Conservation (phyloP, 371 early-diverging fungal species). For the Conidiobolus incongruus region DNA sequence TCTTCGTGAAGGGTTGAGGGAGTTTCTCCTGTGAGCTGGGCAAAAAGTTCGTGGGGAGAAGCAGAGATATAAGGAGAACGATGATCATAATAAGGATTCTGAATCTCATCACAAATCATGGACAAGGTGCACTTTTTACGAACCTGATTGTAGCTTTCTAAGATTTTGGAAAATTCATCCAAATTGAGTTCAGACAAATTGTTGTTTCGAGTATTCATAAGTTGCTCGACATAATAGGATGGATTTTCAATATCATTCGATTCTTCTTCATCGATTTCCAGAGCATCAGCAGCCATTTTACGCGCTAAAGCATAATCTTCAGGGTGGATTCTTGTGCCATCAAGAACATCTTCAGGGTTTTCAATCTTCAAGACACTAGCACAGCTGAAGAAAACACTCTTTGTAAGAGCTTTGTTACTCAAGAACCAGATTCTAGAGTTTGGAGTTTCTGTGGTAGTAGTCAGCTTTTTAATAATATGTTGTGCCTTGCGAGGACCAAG, state of each 20-base stretch:
- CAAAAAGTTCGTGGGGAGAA: slow-evolving; percentile 38
- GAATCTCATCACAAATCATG: slow-evolving; percentile 71
- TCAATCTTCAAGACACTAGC: slow-evolving; percentile 71
- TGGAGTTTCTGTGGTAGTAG: neutral
- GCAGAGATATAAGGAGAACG: slow-evolving; percentile 38
- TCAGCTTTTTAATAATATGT: slow-evolving; percentile 26
- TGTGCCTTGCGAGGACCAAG: slow-evolving; percentile 88
- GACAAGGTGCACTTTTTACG: slow-evolving; percentile 59
- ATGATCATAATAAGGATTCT: slow-evolving; percentile 58
- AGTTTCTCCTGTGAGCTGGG: slow-evolving; percentile 76
- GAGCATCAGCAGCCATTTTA: slow-evolving; percentile 92
- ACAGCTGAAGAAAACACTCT: slow-evolving; percentile 78
- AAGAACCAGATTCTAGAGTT: slow-evolving; percentile 44
- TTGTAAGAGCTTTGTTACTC: slow-evolving; percentile 30
- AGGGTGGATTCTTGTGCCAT: slow-evolving; percentile 88
- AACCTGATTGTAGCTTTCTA: slow-evolving; percentile 40
- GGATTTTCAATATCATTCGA: slow-evolving; percentile 16
- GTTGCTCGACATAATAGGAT: slow-evolving; percentile 49
- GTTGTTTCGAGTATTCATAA: slow-evolving; percentile 57
- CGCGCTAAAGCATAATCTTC: slow-evolving; percentile 87
- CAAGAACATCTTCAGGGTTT: slow-evolving; percentile 49
- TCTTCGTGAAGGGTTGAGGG: slow-evolving; percentile 32
- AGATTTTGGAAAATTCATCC: slow-evolving; percentile 73
- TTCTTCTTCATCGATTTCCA: slow-evolving; percentile 75
- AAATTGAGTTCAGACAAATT: slow-evolving; percentile 72